Evolutionary conservation across 225 moss, liverwort and hornwort genomes (phyloP).

Genomic region (Asterella californica): DNA sequence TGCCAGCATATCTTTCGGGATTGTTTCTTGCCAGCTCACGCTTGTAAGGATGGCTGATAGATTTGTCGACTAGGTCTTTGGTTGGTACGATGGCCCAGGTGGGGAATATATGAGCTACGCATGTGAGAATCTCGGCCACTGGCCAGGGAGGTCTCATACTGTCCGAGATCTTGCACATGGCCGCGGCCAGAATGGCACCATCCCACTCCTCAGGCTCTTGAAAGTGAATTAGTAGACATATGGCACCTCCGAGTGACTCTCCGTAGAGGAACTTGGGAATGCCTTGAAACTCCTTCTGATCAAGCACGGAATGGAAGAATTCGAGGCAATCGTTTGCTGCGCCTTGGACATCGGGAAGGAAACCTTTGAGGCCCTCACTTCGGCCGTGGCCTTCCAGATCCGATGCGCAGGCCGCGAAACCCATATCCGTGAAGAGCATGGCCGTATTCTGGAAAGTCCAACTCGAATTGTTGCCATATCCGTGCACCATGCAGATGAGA

Average conservation of each 20-base stretch:
- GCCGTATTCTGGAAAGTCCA: conserved; percentile 91
- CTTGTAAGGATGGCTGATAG: conserved; percentile 75
- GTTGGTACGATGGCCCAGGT: conserved; percentile 83
- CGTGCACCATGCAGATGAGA: conserved; percentile 83
- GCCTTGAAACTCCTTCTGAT: conserved; percentile 41
- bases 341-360: conserved; percentile 49
- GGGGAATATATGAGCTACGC: conserved; percentile 63
- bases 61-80: conserved; percentile 70
- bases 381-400: conserved; percentile 81
- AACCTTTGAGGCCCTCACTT: conserved; percentile 67
- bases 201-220: conserved; percentile 57
- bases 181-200: conserved; percentile 84
- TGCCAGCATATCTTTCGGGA: conserved; percentile 81
- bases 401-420: conserved; percentile 70
- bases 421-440: conserved; percentile 74
- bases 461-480: conserved; percentile 82
- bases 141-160: conserved; percentile 81
- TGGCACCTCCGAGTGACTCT: conserved; percentile 79
- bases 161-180: conserved; percentile 94
- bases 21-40: conserved; percentile 69
- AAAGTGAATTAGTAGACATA: conserved; percentile 80
- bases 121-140: conserved; percentile 49
- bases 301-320: conserved; percentile 51
- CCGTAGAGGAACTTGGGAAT: conserved; percentile 77
- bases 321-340: conserved; percentile 53